A percentile compares a stretch with the other conserved stretches of the same genome.
Conservation (phyloP, 176 grass and related monocot genomes). For the Chrysopogon serrulatus region DNA sequence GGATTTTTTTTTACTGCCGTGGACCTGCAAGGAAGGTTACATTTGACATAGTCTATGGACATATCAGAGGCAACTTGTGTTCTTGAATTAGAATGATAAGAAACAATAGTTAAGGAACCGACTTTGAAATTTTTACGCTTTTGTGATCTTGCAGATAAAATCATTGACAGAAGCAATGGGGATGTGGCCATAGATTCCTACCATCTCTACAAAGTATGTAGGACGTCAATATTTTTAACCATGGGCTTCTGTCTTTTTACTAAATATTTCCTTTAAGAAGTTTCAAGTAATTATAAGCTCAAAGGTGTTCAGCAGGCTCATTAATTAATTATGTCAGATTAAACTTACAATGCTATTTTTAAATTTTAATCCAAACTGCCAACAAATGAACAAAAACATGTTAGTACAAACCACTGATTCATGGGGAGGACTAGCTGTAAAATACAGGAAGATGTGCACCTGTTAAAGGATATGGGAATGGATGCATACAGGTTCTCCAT, state of each 20-base stretch:
- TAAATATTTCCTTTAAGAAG: neutral
- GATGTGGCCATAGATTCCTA: slow-evolving; percentile 55
- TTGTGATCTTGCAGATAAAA: slow-evolving; percentile 29
- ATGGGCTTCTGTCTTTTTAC: neutral
- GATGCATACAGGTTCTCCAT: slow-evolving; percentile 66
- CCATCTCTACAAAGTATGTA: slow-evolving; percentile 48
- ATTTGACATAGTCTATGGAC: neutral
- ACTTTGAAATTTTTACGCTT: neutral
- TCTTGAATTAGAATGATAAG: neutral
- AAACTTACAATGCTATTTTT: neutral
- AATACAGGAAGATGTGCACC: slow-evolving; percentile 52
- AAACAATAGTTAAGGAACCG: neutral
- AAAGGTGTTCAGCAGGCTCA: neutral
- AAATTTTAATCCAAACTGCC: neutral
- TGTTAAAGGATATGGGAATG: slow-evolving; percentile 58
- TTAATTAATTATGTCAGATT: neutral
- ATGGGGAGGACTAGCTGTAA: neutral
- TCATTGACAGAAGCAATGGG: slow-evolving; percentile 49
- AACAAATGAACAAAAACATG: neutral
- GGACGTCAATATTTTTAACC: neutral
- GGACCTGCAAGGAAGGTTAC: neutral
- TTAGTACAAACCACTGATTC: neutral
- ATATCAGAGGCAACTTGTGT: neutral
- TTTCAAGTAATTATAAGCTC: neutral
- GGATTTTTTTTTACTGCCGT: too few relatives aligned